Base-by-base conservation (phyloP, 306 rosid species). In the Boehmeria nivea region DNA sequence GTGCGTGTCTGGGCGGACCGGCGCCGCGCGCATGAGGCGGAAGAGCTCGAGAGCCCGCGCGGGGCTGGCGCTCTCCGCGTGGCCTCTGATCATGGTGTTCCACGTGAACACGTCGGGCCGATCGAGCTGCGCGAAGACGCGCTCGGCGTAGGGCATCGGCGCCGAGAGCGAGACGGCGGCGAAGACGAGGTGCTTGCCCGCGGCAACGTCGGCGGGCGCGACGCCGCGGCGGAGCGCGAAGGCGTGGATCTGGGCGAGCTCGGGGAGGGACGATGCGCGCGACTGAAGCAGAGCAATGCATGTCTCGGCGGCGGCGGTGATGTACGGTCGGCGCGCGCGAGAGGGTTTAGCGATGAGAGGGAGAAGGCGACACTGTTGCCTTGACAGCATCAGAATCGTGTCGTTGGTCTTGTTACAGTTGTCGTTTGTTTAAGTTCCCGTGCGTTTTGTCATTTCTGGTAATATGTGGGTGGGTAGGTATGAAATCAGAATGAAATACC, bases 71-170 rank as follows among this genome's bases (percentile, higher is more conserved):
- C 68, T 67, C 27, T 76, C 74, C 28, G 75, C 75, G 52, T 71
- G 69, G 43, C 78, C 81, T 63, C 74, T 67, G 11, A 76, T 63
- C 75, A 76, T 67, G 65, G 78, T 67, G 69, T 71, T 76, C 68
- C 68, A 76, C 8, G 78, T 71, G 71, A 71, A 76, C 13, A 71
- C 57, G 34, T 76, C 69, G 38, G 78, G 68, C 12, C 25, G 25
- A 31, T 26, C 51, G 54, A 67, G 53, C 31, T 51, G 76, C 22
- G 70, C 49, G 45, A 76, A 76, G 15, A 76, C 42, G 2, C 4
- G 57, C 43, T 61, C 62, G 0, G 78, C 43, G 28, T 67, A 76
- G 10, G 58, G 12, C 71, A 76, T 67, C 0, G 81, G 74, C 3
- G 74, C 51, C 3, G 74, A 63, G 39, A 76, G 71, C 16, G 77